These are phyloP conservation scores for Alternaria brassicae DNA, from an alignment of 2,329 filamentous ascomycete genomes.

Conservation along the genomic window DNA sequence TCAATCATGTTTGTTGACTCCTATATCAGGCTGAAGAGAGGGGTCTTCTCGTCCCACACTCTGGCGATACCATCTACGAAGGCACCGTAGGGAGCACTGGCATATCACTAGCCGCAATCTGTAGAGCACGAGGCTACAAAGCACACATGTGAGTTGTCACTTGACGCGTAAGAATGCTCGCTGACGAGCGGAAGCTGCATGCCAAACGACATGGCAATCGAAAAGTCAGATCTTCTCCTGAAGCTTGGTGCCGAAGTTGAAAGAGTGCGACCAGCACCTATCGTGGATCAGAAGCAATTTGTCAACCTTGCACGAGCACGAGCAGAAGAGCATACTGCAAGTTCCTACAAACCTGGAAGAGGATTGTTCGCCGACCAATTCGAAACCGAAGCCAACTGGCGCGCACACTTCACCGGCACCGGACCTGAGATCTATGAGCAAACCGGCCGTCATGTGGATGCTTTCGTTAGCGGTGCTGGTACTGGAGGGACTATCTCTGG, in stretches of 20 bases:
- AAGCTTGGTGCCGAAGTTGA: conserved; percentile 94
- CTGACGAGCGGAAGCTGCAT: conserved; percentile 69
- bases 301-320: conserved; percentile 87
- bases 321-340: conserved; percentile 74
- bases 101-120: conserved; percentile 90
- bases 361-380: conserved; percentile 98
- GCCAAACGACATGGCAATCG: conserved; percentile 86
- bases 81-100: conserved; percentile 96
- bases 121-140: conserved; percentile 84
- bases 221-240: conserved; percentile 87
- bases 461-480: conserved; percentile 91
- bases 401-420: conserved; percentile 80
- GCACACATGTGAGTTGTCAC: conserved; percentile 74
- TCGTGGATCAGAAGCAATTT: conserved; percentile 91
- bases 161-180: neutral
- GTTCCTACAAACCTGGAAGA: conserved; percentile 65
- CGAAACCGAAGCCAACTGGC: conserved; percentile 87
- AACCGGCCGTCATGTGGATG: conserved; percentile 75
- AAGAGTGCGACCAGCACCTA: conserved; percentile 87
- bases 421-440: conserved; percentile 90
- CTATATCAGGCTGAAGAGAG: conserved; percentile 71
- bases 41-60: conserved; percentile 76
- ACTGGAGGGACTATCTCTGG: conserved; percentile 94
- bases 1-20: conserved; percentile 11
- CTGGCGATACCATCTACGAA: conserved; percentile 95